Conservation (phyloP, 1,284 basidiomycete species). For the Cryptococcus sp. region DNA sequence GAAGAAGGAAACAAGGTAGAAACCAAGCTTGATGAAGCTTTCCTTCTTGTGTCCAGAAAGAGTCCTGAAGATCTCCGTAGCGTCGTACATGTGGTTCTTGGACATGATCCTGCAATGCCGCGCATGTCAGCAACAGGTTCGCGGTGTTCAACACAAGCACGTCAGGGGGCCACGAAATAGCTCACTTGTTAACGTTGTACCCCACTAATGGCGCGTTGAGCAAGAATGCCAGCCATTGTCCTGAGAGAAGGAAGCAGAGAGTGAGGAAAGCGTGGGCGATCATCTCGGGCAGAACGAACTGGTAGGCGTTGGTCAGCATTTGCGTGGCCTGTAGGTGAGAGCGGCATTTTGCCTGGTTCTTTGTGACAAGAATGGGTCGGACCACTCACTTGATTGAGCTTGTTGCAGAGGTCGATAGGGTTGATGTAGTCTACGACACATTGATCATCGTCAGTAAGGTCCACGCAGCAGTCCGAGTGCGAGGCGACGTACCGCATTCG, state of each 20-base stretch:
- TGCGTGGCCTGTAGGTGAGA: too few species aligned
- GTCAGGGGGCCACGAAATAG: not conserved
- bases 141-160: too few species aligned
- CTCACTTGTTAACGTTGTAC: conserved; percentile 93
- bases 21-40: conserved; percentile 92
- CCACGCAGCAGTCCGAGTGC: not conserved
- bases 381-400: conserved; percentile 85
- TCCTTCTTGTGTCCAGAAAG: conserved; percentile 94
- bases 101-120: conserved; percentile 71
- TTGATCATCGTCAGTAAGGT: not conserved
- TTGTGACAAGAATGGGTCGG: not conserved
- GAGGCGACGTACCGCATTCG: conserved; percentile 65
- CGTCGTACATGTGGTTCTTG: conserved; percentile 98
- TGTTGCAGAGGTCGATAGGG: conserved; percentile 99
- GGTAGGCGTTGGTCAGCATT: conserved; percentile 7
- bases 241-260: conserved; percentile 82
- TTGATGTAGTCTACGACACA: conserved; percentile 81
- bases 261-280: conserved; percentile 89
- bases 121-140: too few species aligned
- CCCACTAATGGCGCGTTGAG: conserved; percentile 87
- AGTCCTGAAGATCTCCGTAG: conserved; percentile 98
- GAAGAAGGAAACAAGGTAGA: conserved; percentile 93
- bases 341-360: not conserved
- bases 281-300: conserved; percentile 99
- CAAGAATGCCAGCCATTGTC: conserved; percentile 93